These are phyloP conservation scores for Talaromyces sp. DNA, from an alignment of 2,329 filamentous ascomycete genomes.

Conservation along the genomic window DNA sequence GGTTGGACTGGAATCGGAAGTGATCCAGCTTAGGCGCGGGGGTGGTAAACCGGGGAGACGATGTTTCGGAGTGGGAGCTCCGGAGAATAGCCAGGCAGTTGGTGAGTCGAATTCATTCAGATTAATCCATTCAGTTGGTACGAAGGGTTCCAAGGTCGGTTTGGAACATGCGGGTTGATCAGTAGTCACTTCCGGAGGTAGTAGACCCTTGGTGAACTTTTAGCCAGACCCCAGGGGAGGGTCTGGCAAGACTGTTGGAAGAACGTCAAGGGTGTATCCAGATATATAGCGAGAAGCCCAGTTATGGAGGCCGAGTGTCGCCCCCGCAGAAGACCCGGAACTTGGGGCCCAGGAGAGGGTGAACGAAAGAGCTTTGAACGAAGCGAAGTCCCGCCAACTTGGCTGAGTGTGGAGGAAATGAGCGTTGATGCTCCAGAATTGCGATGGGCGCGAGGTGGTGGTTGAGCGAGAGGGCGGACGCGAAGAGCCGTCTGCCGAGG, in stretches of 20 bases:
- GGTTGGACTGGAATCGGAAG: constrained; percentile 58
- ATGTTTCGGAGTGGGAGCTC: constrained; percentile 60
- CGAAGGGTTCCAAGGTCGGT: constrained; percentile 7
- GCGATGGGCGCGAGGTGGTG: constrained; percentile 11
- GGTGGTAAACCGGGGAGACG: constrained; percentile 56
- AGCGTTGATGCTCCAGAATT: constrained; percentile 39
- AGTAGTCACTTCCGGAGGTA: constrained; percentile 19
- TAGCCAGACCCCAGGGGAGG: constrained; percentile 40
- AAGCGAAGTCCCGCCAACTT: constrained; percentile 88
- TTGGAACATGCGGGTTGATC: constrained; percentile 11
- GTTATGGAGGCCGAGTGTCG: constrained; percentile 97
- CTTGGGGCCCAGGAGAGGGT: constrained; percentile 87
- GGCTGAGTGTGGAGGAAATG: constrained; percentile 53
- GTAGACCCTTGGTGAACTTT: constrained; percentile 29
- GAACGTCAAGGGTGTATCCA: constrained; percentile 25
- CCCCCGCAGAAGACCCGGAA: constrained; percentile 94
- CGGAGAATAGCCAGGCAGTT: constrained; percentile 39
- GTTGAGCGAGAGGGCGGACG: not conserved
- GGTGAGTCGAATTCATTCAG: constrained; percentile 5
- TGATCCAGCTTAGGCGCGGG: constrained; percentile 71
- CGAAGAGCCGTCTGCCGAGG: not conserved
- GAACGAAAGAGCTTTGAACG: constrained; percentile 67
- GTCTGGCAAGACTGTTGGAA: constrained; percentile 34
- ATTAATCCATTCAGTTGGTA: constrained; percentile 14
- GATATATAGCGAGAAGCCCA: constrained; percentile 43